Evolutionary conservation across 352 stramenopile species (phyloP).

Genomic region (Phytophthora sojae): DNA sequence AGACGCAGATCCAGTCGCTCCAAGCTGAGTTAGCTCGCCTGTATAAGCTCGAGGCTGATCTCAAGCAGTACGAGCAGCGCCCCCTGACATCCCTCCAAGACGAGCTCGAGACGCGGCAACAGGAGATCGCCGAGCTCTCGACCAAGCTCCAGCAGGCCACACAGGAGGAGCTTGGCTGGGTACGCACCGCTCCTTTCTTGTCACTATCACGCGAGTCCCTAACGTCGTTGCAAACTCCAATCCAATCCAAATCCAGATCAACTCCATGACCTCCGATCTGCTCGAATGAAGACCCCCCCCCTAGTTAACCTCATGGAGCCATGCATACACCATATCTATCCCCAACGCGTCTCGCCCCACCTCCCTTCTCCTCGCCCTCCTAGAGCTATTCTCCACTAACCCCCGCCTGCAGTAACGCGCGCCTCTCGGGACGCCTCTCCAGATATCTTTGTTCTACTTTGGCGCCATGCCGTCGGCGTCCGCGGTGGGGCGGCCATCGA

Average conservation of each 20-base stretch:
- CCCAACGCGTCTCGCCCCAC: not conserved
- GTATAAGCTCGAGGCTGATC: slow-evolving; percentile 12
- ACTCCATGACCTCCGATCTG: too few relatives aligned
- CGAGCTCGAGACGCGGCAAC: slow-evolving; percentile 16
- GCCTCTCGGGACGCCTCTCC: not conserved
- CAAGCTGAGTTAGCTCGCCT: slow-evolving; percentile 24
- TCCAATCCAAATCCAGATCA: too few relatives aligned
- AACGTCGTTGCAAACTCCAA: not conserved
- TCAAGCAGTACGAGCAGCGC: slow-evolving; percentile 14
- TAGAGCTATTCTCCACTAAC: not conserved
- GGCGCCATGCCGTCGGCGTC: slow-evolving; percentile 16
- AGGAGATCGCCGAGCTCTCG: slow-evolving; percentile 21
- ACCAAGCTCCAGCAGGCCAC: slow-evolving; percentile 11
- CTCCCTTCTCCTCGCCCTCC: too few relatives aligned
- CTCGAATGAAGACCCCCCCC: too few relatives aligned
- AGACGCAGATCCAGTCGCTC: slow-evolving; percentile 15
- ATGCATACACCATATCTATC: too few relatives aligned
- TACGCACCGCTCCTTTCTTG: not conserved
- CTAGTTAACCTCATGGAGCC: too few relatives aligned
- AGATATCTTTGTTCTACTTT: not conserved
- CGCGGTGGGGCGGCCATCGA: slow-evolving; percentile 23
- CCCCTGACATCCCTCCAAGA: slow-evolving; percentile 21
- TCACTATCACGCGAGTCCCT: not conserved
- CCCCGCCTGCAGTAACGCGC: not conserved
- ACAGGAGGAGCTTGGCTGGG: slow-evolving; percentile 28